Evolutionary conservation across 2,329 filamentous ascomycete genomes (phyloP), one percentile per base, ranked within the genome.

Genomic region (Orbilia ellipsospora): DNA sequence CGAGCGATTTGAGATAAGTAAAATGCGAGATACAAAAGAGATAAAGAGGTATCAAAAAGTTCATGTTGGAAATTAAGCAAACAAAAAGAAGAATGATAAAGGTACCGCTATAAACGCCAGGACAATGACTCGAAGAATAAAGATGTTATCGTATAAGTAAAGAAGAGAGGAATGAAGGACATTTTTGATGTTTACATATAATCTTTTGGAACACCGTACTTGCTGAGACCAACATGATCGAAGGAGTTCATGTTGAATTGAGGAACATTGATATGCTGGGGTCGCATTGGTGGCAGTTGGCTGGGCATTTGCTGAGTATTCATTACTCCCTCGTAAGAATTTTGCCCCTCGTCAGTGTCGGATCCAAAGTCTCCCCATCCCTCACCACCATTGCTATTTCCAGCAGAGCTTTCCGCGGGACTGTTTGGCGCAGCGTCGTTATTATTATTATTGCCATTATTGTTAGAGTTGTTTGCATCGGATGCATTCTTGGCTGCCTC

Each of bases 401-500:
- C 72, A 8, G 72, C 72, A 1, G 72, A 75, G 48, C 72, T 75
- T 20, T 75, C 72, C 28, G 36, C 65, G 4, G 72, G 72, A 48
- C 72, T 75, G n/a, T 54, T 54, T 0, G 64, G 64, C 8, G 52
- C 64, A 56, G 44, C 72, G 15, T 60, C 60, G 26, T 61, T 64
- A 16, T 60, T 73, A 23, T 51, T 68, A 36, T 40, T 55, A 31
- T 44, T 26, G 20, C 28, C 44, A 31, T 61, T 69, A 28, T 75
- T 75, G 28, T 65, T 65, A 23, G 59, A 65, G 31, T 59, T 52
- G 23, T 55, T 45, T 54, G 59, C 36, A 45, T 57, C 72, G 1
- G 72, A 63, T 4, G 73, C 73, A 66, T 67, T 77, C 48, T 79
- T 79, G 6, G 74, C 72, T n/a, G 77, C 78, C 40, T 77, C 77